Percentiles rank a stretch among this genome's conserved stretches.
Conservation (phyloP, 768 basidiomycete species). For the Leccinum ochraceum region DNA sequence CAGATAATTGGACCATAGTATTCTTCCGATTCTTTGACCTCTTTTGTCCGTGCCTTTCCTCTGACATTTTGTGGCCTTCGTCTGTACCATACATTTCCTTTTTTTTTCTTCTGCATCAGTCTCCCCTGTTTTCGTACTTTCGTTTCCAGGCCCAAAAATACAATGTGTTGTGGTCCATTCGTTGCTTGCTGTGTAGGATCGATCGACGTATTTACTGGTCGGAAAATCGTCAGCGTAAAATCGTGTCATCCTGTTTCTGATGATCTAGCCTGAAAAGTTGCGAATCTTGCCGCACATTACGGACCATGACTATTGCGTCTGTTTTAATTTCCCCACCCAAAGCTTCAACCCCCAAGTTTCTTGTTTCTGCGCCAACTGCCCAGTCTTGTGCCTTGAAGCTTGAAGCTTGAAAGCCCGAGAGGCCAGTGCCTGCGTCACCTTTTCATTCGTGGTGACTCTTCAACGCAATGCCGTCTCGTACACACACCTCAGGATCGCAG, state of each 20-base stretch:
- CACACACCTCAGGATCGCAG: conserved; percentile 17
- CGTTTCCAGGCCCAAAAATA: neutral
- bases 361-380: neutral
- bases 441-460: neutral
- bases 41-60: neutral
- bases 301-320: neutral
- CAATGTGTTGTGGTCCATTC: neutral
- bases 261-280: neutral
- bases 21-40: neutral
- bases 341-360: neutral
- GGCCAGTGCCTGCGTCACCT: neutral
- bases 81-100: conserved; percentile 1
- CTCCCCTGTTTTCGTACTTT: neutral
- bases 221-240: neutral
- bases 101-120: neutral
- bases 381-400: neutral
- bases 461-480: conserved; percentile 16
- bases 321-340: neutral
- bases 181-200: neutral
- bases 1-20: conserved; percentile 2
- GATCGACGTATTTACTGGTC: neutral
- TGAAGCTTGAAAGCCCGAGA: neutral
- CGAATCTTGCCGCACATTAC: neutral
- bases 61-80: neutral
- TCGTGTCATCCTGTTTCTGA: neutral